Conservation (phyloP, 805 yeast genomes). For the Yamadazyma laniorum region DNA sequence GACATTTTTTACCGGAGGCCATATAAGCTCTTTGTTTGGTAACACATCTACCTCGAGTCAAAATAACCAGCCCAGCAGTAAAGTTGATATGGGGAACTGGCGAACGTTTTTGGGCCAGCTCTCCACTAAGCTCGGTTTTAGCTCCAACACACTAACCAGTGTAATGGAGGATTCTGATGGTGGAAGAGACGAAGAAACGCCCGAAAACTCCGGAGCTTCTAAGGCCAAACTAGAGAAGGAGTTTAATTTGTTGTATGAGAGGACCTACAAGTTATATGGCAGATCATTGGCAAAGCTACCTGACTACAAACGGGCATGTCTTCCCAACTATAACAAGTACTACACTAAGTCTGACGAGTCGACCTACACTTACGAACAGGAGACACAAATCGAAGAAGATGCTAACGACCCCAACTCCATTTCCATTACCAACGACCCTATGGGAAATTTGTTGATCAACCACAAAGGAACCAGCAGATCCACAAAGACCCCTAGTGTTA, state of each 20-base stretch:
- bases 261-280: slow-evolving; percentile 40
- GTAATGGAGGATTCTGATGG: slow-evolving; percentile 19
- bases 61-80: slow-evolving; percentile 16
- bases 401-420: slow-evolving; percentile 30
- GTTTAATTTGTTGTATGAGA: slow-evolving; percentile 30
- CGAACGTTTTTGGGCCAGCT: slow-evolving; percentile 31
- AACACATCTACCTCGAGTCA: slow-evolving; percentile 24
- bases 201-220: slow-evolving; percentile 12
- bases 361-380: slow-evolving; percentile 16
- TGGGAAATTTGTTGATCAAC: slow-evolving; percentile 42
- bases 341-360: slow-evolving; percentile 18
- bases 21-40: slow-evolving; percentile 23
- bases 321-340: slow-evolving; percentile 35
- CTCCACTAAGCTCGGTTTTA: slow-evolving; percentile 35
- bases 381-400: slow-evolving; percentile 27
- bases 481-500: slow-evolving; percentile 10
- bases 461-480: slow-evolving; percentile 15
- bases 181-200: slow-evolving; percentile 9
- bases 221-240: slow-evolving; percentile 28
- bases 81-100: slow-evolving; percentile 37
- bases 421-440: slow-evolving; percentile 39
- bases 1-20: slow-evolving; percentile 14
- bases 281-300: slow-evolving; percentile 36
- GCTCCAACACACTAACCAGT: slow-evolving; percentile 27
- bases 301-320: slow-evolving; percentile 35